Base-by-base conservation (phyloP, 306 rosid genomes). In the Urtica urens region DNA sequence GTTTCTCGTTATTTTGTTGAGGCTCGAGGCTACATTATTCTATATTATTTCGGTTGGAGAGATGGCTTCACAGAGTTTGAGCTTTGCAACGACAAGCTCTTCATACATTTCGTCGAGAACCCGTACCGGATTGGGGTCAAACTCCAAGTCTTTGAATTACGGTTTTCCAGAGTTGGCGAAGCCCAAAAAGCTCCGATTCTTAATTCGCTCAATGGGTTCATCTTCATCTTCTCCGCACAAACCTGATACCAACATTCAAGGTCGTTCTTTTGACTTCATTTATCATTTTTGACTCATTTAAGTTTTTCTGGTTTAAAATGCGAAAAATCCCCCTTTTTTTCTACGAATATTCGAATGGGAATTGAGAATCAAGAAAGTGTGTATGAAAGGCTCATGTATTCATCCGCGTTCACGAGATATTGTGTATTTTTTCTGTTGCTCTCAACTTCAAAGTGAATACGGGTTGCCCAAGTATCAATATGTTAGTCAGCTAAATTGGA, bases 141-240 rank as follows among this genome's bases (percentile, higher is more conserved):
- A 61, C 49, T 68, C 68, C 51, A 74, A 72, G 64, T 16, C 20
- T 29, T 48, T 49, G 2, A 28, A 51, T 28, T 63, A 61, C 23
- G 67, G 59, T 44, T 78, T 69, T 12, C 74, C 7, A 37, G 12
- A 53, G 40, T 40, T 56, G 14, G 25, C 53, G 30, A 66, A 72
- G 40, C 33, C 62, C 67, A 74, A 33, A 37, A 80, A 45, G 60
- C 19, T 65, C 62, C 67, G 54, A 35, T 62, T 65, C 51, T 67
- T 88, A 5, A 53, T 69, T 49, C 62, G 69, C 3, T 69, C 71
- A 29, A 88, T 88, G 96, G 96, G 95, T 11, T 78, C 86, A 14
- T 81, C 88, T 11, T 63, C 93, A 50, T 87, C 94, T 54, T 86
- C 94, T 67, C 78, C 93, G 21, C 75, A 63, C 51, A 58, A 69